Percentiles rank a stretch among this genome's conserved stretches.
Evolutionary conservation across 768 basidiomycete genomes (phyloP).

Genomic region (Lactarius akahatsu): DNA sequence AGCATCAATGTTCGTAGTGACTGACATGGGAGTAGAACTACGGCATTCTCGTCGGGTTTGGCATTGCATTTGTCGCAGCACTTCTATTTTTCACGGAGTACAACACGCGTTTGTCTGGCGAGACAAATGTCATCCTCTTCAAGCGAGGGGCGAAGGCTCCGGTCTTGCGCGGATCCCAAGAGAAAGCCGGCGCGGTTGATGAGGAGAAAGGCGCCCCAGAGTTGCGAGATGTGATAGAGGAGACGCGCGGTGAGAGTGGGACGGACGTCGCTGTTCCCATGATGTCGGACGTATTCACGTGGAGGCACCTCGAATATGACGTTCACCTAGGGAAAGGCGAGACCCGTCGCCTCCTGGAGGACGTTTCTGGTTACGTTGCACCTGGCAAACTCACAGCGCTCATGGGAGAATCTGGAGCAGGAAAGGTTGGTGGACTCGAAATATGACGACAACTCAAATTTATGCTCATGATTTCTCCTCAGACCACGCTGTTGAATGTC

Average conservation of each 20-base stretch:
- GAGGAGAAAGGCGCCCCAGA: conserved; percentile 32
- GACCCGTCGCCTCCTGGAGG: conserved; percentile 55
- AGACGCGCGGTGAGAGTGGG: conserved; percentile 8
- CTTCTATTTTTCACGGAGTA: conserved; percentile 62
- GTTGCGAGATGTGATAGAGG: conserved; percentile 8
- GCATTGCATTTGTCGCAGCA: conserved; percentile 52
- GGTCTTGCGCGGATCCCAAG: conserved; percentile 16
- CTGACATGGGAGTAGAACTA: conserved; percentile 46
- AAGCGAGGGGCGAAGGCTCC: conserved; percentile 51
- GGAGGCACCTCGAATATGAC: conserved; percentile 68
- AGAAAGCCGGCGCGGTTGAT: conserved; percentile 29
- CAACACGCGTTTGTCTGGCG: conserved; percentile 41
- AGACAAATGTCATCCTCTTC: conserved; percentile 56
- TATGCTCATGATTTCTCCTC: neutral
- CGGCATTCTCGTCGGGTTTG: conserved; percentile 70
- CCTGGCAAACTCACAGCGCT: conserved; percentile 79
- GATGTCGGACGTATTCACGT: conserved; percentile 72
- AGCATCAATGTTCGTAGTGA: neutral
- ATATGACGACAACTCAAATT: neutral
- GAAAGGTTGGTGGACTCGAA: conserved; percentile 38
- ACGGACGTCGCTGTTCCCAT: conserved; percentile 24
- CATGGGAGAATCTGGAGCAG: conserved; percentile 65
- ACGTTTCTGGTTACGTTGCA: conserved; percentile 78
- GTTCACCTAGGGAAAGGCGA: conserved; percentile 51
- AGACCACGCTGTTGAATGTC: conserved; percentile 54